phyloP scores from a whole-genome alignment of 2,329 filamentous ascomycete genomes.

The Trichoderma cornu-damae region DNA sequence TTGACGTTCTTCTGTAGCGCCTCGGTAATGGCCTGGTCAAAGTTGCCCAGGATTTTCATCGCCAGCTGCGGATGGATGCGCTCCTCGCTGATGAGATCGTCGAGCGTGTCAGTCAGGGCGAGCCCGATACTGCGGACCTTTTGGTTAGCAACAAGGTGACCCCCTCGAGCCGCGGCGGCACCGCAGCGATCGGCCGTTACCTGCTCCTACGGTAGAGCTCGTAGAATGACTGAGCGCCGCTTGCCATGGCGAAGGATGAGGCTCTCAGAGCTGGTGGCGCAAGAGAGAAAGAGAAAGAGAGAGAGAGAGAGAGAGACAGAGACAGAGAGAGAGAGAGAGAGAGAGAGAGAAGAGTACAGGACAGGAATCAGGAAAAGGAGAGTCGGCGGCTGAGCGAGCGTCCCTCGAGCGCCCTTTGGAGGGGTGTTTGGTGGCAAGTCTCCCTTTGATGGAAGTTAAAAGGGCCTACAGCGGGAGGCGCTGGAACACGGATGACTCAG shows the following conservation, averaged over 20 bases:
- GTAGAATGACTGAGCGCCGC: slow-evolving; percentile 61
- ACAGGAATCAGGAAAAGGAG: background rate
- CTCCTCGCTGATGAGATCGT: slow-evolving; percentile 89
- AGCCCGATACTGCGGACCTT: slow-evolving; percentile 72
- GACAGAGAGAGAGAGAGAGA: background rate
- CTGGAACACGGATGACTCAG: slow-evolving; percentile 27
- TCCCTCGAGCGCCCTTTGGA: background rate
- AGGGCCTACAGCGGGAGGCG: background rate
- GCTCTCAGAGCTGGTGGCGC: background rate
- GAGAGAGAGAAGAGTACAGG: background rate
- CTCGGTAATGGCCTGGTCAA: slow-evolving; percentile 89
- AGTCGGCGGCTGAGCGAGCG: background rate
- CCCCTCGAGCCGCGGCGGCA: background rate
- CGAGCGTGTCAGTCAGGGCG: slow-evolving; percentile 91
- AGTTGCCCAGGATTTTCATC: slow-evolving; percentile 96
- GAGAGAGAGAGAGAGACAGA: background rate
- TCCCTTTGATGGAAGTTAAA: too few relatives aligned
- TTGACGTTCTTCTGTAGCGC: slow-evolving; percentile 90
- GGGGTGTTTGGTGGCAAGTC: background rate
- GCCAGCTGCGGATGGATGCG: slow-evolving; percentile 96
- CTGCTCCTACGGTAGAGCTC: slow-evolving; percentile 98
- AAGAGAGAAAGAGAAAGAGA: background rate
- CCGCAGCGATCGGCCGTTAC: slow-evolving; percentile 46
- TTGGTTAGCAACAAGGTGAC: background rate
- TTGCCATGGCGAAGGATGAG: slow-evolving; percentile 39